Conservation (phyloP, 257 asterid genomes). For the Solanum clarkiae region DNA sequence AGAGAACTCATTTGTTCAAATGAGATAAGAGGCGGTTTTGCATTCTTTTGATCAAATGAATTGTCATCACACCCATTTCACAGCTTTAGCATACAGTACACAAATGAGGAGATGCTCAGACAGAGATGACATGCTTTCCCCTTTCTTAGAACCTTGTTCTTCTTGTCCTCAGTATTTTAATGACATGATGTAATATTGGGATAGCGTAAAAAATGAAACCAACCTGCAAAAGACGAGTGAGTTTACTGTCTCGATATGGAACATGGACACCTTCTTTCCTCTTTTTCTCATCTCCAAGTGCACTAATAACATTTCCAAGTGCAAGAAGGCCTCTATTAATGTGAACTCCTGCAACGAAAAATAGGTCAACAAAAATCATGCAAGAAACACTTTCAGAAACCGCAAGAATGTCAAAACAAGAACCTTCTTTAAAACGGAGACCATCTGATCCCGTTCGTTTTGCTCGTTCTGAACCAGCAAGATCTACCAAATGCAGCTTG, state of each 20-base stretch:
- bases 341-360: slow-evolving; percentile 70
- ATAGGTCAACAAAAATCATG: not conserved
- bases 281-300: slow-evolving; percentile 97
- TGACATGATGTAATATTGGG: not conserved
- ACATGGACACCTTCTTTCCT: slow-evolving; percentile 93
- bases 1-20: not conserved
- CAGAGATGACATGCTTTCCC: not conserved
- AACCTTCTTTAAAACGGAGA: slow-evolving; percentile 96
- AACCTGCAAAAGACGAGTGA: slow-evolving; percentile 97
- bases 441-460: slow-evolving; percentile 99
- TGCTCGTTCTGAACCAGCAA: slow-evolving; percentile 99
- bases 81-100: not conserved
- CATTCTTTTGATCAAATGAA: not conserved
- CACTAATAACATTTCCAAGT: slow-evolving; percentile 96
- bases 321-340: slow-evolving; percentile 98
- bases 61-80: not conserved
- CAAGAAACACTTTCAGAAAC: not conserved
- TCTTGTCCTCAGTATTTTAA: not conserved
- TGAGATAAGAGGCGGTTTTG: not conserved
- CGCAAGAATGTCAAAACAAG: not conserved
- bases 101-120: not conserved
- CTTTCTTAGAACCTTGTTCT: not conserved
- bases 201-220: not conserved
- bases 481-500: slow-evolving; percentile 96
- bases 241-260: slow-evolving; percentile 98